Evolutionary conservation across 1,284 basidiomycete species (phyloP).

Genomic region (Omphalotus olearius): DNA sequence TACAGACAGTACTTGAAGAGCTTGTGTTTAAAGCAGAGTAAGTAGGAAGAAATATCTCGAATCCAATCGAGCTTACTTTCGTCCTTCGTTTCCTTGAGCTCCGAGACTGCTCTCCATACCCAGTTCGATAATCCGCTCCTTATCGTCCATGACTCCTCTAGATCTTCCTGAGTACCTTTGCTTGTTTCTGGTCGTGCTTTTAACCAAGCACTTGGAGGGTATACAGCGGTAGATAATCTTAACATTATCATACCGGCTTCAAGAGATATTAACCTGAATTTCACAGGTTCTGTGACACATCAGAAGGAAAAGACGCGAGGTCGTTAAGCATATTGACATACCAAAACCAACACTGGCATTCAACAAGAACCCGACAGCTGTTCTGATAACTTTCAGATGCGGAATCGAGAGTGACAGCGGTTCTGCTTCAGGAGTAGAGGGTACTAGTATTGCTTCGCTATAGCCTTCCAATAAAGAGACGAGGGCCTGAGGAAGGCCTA

Average conservation of each 20-base stretch:
- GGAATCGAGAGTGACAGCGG: slow-evolving; percentile 50
- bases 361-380: slow-evolving; percentile 74
- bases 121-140: slow-evolving; percentile 65
- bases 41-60: not conserved
- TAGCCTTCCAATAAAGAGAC: slow-evolving; percentile 69
- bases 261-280: slow-evolving; percentile 58
- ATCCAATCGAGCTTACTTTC: slow-evolving; percentile 39
- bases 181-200: slow-evolving; percentile 25
- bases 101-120: slow-evolving; percentile 71
- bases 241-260: slow-evolving; percentile 66
- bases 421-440: slow-evolving; percentile 32
- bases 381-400: slow-evolving; percentile 72
- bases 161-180: slow-evolving; percentile 22
- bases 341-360: slow-evolving; percentile 79
- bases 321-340: slow-evolving; percentile 27
- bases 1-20: slow-evolving; percentile 47
- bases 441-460: slow-evolving; percentile 48
- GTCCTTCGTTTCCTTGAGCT: slow-evolving; percentile 59
- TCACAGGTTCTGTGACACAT: slow-evolving; percentile 57
- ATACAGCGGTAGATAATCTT: slow-evolving; percentile 64
- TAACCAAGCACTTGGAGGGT: slow-evolving; percentile 64
- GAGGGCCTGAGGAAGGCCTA: slow-evolving; percentile 61
- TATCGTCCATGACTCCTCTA: slow-evolving; percentile 59
- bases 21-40: not conserved
- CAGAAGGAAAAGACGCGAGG: not conserved